Base-by-base conservation (phyloP, 163 green algal species). In the Coccomyxa subellipsoidea region DNA sequence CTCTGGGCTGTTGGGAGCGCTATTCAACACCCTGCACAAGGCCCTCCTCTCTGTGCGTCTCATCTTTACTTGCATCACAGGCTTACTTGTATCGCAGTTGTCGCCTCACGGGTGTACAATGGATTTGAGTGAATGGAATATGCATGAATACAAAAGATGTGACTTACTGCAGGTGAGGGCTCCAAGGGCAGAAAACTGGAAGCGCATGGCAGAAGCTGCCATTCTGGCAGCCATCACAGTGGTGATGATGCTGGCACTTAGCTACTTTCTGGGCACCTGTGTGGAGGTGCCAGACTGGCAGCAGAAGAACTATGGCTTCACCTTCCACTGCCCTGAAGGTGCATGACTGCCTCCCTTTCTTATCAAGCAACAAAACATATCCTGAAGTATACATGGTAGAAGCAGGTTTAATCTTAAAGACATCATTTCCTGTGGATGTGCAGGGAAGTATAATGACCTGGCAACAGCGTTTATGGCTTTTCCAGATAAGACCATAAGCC, bases 371-470 rank as follows among this genome's bases (percentile, higher is more conserved):
- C n/a, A n/a, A n/a, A n/a, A n/a, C n/a, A n/a, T n/a, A n/a, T n/a
- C n/a, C n/a, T n/a, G n/a, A n/a, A n/a, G n/a, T n/a, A n/a, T n/a
- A n/a, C n/a, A n/a, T n/a, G n/a, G n/a, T n/a, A n/a, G n/a, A n/a
- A n/a, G n/a, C n/a, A n/a, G n/a, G n/a, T n/a, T n/a, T n/a, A n/a
- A n/a, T n/a, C n/a, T n/a, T n/a, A n/a, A n/a, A n/a, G n/a, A n/a
- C n/a, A n/a, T n/a, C n/a, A n/a, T n/a, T n/a, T n/a, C n/a, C n/a
- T n/a, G n/a, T n/a, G n/a, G n/a, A n/a, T n/a, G n/a, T n/a, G n/a
- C 66, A 73, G 66, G 66, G n/a, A 73, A 34, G 29, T 94, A 97
- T 90, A 98, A 98, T 81, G 95, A 98, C 85, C 79, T 98, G 25
- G 94, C 92, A 34, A 97, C 95, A 0, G 78, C 92, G 12, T 94